Conservation (phyloP, 73 alveolate genomes). For the Halteria grandinella region DNA sequence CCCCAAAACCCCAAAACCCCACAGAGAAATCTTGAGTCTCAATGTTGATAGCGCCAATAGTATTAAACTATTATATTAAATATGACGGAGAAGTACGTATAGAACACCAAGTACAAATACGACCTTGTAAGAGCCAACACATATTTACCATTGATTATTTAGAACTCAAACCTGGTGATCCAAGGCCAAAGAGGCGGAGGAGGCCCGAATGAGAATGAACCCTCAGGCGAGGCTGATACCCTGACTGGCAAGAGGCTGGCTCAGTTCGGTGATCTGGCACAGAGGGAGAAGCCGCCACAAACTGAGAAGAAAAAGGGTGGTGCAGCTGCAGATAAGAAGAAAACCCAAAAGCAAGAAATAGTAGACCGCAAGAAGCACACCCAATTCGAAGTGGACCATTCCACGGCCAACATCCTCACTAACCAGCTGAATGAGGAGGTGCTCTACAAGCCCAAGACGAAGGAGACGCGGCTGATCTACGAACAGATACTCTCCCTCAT, state of each 20-base stretch:
- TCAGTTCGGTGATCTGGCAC: slow-evolving; percentile 91
- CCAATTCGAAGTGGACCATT: slow-evolving; percentile 45
- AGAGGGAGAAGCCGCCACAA: slow-evolving; percentile 82
- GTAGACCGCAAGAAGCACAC: background rate
- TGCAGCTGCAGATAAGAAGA: slow-evolving; percentile 34
- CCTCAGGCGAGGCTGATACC: slow-evolving; percentile 96
- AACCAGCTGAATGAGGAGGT: slow-evolving; percentile 63
- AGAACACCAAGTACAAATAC: slow-evolving; percentile 43
- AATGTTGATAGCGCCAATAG: too few relatives aligned
- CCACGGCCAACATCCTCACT: slow-evolving; percentile 38
- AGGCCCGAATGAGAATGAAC: slow-evolving; percentile 72
- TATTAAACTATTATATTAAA: too few relatives aligned
- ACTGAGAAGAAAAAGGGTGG: slow-evolving; percentile 40
- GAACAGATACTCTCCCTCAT: slow-evolving; percentile 78
- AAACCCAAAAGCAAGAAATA: slow-evolving; percentile 22
- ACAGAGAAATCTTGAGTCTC: too few relatives aligned
- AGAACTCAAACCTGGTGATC: slow-evolving; percentile 43
- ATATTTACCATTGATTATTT: background rate
- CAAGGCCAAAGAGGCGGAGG: slow-evolving; percentile 12
- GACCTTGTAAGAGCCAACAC: background rate
- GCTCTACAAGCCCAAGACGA: slow-evolving; percentile 90
- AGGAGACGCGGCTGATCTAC: slow-evolving; percentile 88
- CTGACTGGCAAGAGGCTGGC: slow-evolving; percentile 81
- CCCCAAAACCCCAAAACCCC: too few relatives aligned
- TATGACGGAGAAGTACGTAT: slow-evolving; percentile 17